phyloP scores from a whole-genome alignment of 2,329 filamentous ascomycete species.

The Talaromyces albobiverticillius region DNA sequence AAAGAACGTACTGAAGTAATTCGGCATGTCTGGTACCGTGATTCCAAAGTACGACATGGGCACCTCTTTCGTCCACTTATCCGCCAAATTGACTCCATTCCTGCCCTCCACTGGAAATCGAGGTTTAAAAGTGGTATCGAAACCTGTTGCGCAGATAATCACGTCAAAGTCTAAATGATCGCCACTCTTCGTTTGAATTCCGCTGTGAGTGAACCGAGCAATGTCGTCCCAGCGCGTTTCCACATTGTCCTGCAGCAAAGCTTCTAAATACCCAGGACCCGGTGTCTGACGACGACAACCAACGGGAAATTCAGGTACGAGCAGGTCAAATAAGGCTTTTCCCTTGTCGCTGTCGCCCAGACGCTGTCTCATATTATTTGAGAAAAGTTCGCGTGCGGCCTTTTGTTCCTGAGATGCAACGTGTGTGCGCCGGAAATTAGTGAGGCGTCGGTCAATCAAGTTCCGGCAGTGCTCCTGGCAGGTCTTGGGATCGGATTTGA shows the following conservation, averaged over 20 bases:
- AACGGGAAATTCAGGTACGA: no score
- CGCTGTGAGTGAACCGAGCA: background rate
- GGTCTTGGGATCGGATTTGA: no score
- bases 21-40: background rate
- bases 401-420: no score
- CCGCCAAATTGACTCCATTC: background rate
- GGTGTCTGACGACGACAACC: background rate
- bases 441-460: no score
- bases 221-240: background rate
- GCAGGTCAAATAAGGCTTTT: no score
- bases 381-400: no score
- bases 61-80: background rate
- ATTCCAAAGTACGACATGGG: background rate
- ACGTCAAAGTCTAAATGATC: background rate
- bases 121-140: background rate
- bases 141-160: background rate
- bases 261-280: constrained; percentile 2
- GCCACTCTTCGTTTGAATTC: background rate
- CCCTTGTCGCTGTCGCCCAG: no score
- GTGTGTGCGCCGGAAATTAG: no score
- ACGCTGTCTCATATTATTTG: constrained; percentile 13
- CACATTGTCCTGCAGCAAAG: background rate
- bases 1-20: constrained; percentile 2
- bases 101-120: background rate
- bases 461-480: no score